Conservation (phyloP, 441 rosid genomes). For the Lagerstroemia fauriei region DNA sequence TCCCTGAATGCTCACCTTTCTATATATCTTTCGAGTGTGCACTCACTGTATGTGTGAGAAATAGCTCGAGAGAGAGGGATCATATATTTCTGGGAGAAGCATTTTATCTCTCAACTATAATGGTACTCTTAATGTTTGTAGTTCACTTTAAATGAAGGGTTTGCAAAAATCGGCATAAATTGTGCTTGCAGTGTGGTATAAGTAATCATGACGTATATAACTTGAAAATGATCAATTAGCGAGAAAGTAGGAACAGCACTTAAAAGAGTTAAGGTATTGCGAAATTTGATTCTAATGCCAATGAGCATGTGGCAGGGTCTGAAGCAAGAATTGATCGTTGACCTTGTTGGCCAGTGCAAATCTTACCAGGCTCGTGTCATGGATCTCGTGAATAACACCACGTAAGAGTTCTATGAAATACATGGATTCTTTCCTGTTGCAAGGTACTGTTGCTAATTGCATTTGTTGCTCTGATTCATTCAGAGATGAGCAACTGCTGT, state of each 20-base stretch:
- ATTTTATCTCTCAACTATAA: too few species aligned
- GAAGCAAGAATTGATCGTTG: slow-evolving; percentile 84
- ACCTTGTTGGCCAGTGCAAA: slow-evolving; percentile 89
- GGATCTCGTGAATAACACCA: slow-evolving; percentile 73
- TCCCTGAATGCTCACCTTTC: too few species aligned
- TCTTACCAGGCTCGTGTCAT: slow-evolving; percentile 79
- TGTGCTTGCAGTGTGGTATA: not conserved
- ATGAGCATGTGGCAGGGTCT: slow-evolving; percentile 54
- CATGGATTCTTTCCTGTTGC: slow-evolving; percentile 11
- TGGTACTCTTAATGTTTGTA: not conserved
- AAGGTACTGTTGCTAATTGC: slow-evolving; percentile 26
- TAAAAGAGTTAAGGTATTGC: slow-evolving; percentile 12
- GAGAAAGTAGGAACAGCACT: not conserved
- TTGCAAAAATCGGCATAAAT: not conserved
- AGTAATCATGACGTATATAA: not conserved
- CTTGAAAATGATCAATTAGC: not conserved
- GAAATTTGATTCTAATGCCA: not conserved
- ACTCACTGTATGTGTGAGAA: too few species aligned
- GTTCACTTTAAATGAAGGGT: not conserved
- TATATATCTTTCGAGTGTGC: too few species aligned
- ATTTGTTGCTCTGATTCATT: slow-evolving; percentile 22
- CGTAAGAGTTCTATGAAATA: slow-evolving; percentile 47
- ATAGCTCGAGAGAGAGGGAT: too few species aligned
- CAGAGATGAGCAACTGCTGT: slow-evolving; percentile 84
- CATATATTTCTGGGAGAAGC: too few species aligned